phyloP scores from a whole-genome alignment of 768 basidiomycete species.

The Mycena sanguinolenta region DNA sequence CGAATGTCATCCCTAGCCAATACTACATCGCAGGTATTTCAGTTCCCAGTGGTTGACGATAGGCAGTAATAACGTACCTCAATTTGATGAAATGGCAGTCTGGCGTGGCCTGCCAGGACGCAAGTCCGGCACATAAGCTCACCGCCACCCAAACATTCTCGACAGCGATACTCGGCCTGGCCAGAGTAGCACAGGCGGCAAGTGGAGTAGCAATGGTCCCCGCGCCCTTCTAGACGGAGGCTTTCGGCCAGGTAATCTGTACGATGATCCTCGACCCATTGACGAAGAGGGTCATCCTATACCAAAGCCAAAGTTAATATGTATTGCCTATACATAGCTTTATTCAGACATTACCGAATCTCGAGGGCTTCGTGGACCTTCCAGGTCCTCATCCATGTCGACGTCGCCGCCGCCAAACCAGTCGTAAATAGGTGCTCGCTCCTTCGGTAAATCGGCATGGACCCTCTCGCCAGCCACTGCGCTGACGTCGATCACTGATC shows the following conservation, averaged over 20 bases:
- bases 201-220: background rate
- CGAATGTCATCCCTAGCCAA: conserved; percentile 35
- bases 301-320: too few species aligned
- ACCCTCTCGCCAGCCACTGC: too few species aligned
- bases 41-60: background rate
- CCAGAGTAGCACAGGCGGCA: background rate
- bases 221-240: conserved; percentile 1
- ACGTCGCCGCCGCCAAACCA: too few species aligned
- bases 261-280: conserved; percentile 4
- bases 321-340: background rate
- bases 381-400: background rate
- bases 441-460: too few species aligned
- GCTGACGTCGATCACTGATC: too few species aligned
- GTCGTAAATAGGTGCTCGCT: too few species aligned
- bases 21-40: background rate
- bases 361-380: background rate
- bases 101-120: background rate
- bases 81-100: conserved; percentile 8
- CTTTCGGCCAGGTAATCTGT: background rate
- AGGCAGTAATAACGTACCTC: conserved; percentile 2
- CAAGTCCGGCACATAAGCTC: conserved; percentile 7
- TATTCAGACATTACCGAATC: too few species aligned
- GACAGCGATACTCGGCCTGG: background rate
- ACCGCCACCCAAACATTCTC: background rate
- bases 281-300: conserved; percentile 11